These are phyloP conservation scores for Ceratocystis huliohia DNA, from an alignment of 2,329 filamentous ascomycete genomes.

Conservation along the genomic window DNA sequence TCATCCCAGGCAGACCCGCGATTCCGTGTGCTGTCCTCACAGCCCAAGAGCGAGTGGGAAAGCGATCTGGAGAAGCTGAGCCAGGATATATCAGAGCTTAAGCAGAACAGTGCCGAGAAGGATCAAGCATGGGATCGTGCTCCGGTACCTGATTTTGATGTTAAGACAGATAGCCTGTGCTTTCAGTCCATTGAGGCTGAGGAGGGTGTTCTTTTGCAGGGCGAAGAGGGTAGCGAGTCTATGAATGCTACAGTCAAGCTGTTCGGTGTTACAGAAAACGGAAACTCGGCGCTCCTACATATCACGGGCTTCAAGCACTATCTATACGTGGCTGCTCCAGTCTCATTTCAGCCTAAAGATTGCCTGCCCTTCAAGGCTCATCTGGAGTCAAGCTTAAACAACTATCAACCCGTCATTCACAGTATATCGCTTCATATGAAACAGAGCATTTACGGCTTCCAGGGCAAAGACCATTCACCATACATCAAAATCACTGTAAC, in stretches of 20 bases:
- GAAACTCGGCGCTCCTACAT: conserved; percentile 87
- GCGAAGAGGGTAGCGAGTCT: conserved; percentile 26
- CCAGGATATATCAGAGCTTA: conserved; percentile 78
- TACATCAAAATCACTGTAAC: conserved; percentile 90
- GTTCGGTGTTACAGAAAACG: conserved; percentile 74
- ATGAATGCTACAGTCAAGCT: conserved; percentile 63
- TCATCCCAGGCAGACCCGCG: conserved; percentile 41
- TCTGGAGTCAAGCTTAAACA: conserved; percentile 66
- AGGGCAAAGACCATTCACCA: conserved; percentile 81
- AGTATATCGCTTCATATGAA: conserved; percentile 70
- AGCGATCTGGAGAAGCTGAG: conserved; percentile 90
- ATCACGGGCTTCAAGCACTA: conserved; percentile 96
- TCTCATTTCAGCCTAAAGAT: conserved; percentile 66
- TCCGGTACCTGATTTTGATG: conserved; percentile 39
- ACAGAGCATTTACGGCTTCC: conserved; percentile 88
- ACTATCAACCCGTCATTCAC: conserved; percentile 60
- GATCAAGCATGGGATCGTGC: conserved; percentile 80
- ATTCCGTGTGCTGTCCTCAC: conserved; percentile 57
- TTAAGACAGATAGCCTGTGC: conserved; percentile 54
- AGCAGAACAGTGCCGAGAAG: conserved; percentile 76
- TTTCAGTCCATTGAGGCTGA: conserved; percentile 96
- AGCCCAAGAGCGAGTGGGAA: conserved; percentile 84
- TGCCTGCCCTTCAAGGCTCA: conserved; percentile 66
- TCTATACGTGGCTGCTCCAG: conserved; percentile 79
- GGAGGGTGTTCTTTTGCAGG: conserved; percentile 70